Base-by-base conservation (phyloP, 2,329 filamentous ascomycete genomes). In the Xylariaceae sp. region DNA sequence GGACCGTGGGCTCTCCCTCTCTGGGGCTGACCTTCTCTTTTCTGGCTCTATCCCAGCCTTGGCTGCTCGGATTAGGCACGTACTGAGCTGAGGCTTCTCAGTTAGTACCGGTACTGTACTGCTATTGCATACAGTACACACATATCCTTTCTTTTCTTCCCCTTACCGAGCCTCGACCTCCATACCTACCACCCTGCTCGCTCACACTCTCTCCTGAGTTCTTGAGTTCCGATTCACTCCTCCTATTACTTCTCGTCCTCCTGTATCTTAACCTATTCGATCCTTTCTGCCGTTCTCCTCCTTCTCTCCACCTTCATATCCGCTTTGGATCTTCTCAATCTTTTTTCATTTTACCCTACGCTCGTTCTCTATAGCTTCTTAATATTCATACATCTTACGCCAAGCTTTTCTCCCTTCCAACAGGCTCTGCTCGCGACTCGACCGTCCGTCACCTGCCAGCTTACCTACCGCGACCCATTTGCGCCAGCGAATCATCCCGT, bases 231-330 rank as follows among this genome's bases (percentile, higher is more conserved):
- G 41, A 43, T 49, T 49, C 47, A 45, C 52, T 50, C 42, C 50
- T 56, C 50, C 48, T 53, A 45, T 41, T 41, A 43, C 44, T 46
- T 51, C 51, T 52, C 52, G 50, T 50, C 48, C 50, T 56, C 22
- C 60, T 62, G 59, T 63, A 58, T 60, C 55, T 54, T 55, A 40
- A 55, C 56, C 52, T 56, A 55, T 55, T 59, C 59, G 53, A 52
- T 56, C 56, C 56, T 57, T 58, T 50, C 54, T 48, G 50, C 26
- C 44, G n/a, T 37, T 15, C 47, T 49, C 49, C 33, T 48, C 49
- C 39, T 52, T 53, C 47, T 49, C 49, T 42, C 49, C 43, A 44
- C 41, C 40, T 43, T 43, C 32, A 39, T 48, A 44, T 43, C 43
- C 37, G 41, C 41, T 47, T 34, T 44, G 51, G 48, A 50, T 43